phyloP scores from a whole-genome alignment of 805 yeast genomes.

The Ogataea wickerhamii region DNA sequence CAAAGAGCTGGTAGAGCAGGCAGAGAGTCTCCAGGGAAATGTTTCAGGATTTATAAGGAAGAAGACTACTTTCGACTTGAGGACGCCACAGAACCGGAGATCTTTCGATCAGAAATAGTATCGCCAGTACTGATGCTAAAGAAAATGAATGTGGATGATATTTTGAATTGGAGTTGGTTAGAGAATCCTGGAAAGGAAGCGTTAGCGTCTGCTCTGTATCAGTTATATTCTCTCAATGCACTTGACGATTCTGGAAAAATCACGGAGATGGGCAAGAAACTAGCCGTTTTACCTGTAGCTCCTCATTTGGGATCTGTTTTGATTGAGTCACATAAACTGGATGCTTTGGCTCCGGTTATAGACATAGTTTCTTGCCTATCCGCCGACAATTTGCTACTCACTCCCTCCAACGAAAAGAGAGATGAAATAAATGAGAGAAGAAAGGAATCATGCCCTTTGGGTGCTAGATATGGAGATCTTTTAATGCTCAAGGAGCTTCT shows the following conservation, averaged over 20 bases:
- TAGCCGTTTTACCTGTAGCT: constrained; percentile 88
- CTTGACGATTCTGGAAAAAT: constrained; percentile 71
- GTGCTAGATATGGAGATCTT: constrained; percentile 77
- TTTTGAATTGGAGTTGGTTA: constrained; percentile 87
- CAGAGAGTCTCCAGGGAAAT: constrained; percentile 90
- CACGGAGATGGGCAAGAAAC: constrained; percentile 74
- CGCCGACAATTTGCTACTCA: constrained; percentile 81
- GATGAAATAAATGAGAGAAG: constrained; percentile 82
- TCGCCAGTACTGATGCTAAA: constrained; percentile 83
- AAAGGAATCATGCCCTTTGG: constrained; percentile 63
- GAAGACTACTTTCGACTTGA: constrained; percentile 59
- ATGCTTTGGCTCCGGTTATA: constrained; percentile 58
- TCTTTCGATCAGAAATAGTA: constrained; percentile 78
- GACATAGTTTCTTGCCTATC: constrained; percentile 92
- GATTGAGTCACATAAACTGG: constrained; percentile 57
- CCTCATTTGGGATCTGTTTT: constrained; percentile 89
- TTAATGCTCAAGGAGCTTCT: constrained; percentile 76
- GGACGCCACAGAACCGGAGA: constrained; percentile 89
- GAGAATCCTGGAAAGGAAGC: constrained; percentile 85
- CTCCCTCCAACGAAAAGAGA: constrained; percentile 74
- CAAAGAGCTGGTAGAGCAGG: constrained; percentile 99
- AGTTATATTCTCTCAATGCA: constrained; percentile 76
- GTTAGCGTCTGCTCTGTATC: constrained; percentile 68
- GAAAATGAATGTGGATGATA: constrained; percentile 76
- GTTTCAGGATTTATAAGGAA: constrained; percentile 80